Base-by-base conservation (phyloP, 257 asterid species). In the Ballota nigra region DNA sequence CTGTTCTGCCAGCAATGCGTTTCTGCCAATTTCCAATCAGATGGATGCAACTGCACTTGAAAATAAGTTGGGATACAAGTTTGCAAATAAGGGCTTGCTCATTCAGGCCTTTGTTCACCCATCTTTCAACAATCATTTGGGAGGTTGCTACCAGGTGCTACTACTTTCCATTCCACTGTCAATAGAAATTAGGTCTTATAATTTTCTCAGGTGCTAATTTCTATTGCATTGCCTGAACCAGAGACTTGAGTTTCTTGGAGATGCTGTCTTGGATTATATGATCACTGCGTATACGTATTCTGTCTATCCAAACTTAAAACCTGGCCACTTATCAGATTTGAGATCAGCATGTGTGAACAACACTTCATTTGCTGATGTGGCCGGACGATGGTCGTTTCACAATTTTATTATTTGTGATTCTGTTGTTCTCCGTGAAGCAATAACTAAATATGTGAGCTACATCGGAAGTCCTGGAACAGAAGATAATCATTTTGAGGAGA, bases 161-260 rank as follows among this genome's bases (percentile, higher is more conserved):
- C 65, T 23, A 26, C 45, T 58, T 55, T 55, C 63, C 56, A 59
- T 73, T 61, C 72, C 52, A 36, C 56, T 29, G 18, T 60, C 69
- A 77, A 43, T 41, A 31, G 49, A 63, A 4, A 20, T 47, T 8
- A 58, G 23, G 69, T 63, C 22, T 68, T 63, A 23, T 53, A 9
- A 33, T 49, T 61, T 69, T 15, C 36, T 41, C 64, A 66, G 56
- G 59, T 31, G 29, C 76, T 75, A 56, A 83, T 28, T 64, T 61
- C 41, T 36, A n/a, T 71, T 74, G 76, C 24, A 63, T 72, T 79
- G 26, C 75, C 76, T 84, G 52, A 73, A 77, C n/a, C 77, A 92
- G 98, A 88, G 99, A 69, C 88, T 95, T 63, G 99, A 95, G 83
- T 92, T 84, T 83, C 96, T 95, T 13, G 99, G 99, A 79, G 99